Base-by-base conservation (phyloP, 2,329 filamentous ascomycete species). In the Penicillium sp. region DNA sequence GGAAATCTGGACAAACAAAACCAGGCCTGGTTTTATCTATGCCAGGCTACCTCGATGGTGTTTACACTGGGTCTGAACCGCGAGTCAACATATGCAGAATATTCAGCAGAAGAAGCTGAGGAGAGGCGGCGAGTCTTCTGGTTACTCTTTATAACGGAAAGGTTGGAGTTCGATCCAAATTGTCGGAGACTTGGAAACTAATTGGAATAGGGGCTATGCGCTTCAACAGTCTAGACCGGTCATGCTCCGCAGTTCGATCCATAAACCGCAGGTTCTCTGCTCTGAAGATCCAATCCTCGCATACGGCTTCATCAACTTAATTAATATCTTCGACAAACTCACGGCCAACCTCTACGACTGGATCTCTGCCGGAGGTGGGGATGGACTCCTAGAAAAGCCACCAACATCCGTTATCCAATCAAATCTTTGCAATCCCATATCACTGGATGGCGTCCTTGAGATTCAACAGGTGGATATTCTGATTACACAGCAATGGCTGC, bases 1-100 rank as follows among this genome's bases (percentile, higher is more conserved):
- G 87, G 88, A 54, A 86, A 84, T 30, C 75, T 90, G 40, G 87
- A 91, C 56, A 79, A 86, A 67, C 87, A 91, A 67, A 85, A 88
- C 56, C 85, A 86, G 68, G 89, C 88, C 1, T 93, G 89, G 89
- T 91, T 86, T 65, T 85, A 90, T 67, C 76, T 93, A 8, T 84
- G 89, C 21, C 89, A 94, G 70, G 87, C 88, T 5, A 87, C 85
- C 1, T 91, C 89, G 5, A 78, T 93, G 69, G 71, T 70, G 5
- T 74, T 76, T 45, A 70, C 71, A 1, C 61, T 78, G 24, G 68
- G 68, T 0, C 64, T 78, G 39, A 72, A 78, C 54, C 74, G 75
- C 9, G 76, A 78, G 56, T 62, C 68, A 2, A 71, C 68, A 2
- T 91, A 90, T 65, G 60, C 79, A 36, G 62, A 68, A 10, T 51